phyloP scores from a whole-genome alignment of 2,329 filamentous ascomycete species.

The Whalleya microplaca region DNA sequence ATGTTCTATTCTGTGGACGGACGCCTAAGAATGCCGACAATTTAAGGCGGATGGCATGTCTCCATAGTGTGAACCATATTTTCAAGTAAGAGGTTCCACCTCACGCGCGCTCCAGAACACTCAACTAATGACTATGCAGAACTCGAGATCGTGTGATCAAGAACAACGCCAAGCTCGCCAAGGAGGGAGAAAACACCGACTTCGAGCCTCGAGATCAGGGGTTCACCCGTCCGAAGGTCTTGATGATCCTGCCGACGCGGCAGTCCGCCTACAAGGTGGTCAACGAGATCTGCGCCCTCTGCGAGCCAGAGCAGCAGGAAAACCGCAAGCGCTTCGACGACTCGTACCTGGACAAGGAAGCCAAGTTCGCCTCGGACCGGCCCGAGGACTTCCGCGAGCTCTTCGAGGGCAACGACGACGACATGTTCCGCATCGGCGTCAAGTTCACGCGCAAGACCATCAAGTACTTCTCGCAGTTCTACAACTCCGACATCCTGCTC shows the following conservation, averaged over 20 bases:
- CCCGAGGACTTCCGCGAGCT: conserved; percentile 86
- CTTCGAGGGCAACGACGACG: conserved; percentile 94
- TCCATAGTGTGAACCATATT: conserved; percentile 90
- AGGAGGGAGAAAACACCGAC: conserved; percentile 65
- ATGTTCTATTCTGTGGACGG: conserved; percentile 76
- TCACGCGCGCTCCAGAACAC: background rate
- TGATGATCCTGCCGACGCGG: conserved; percentile 87
- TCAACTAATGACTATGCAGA: conserved; percentile 42
- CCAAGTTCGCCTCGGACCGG: conserved; percentile 72
- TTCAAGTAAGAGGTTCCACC: conserved; percentile 65
- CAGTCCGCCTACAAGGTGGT: conserved; percentile 82
- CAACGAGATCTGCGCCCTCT: conserved; percentile 75
- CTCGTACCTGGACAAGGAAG: conserved; percentile 71
- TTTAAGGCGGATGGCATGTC: conserved; percentile 72
- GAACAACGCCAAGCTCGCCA: conserved; percentile 80
- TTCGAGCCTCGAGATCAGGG: conserved; percentile 88
- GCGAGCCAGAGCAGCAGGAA: conserved; percentile 87
- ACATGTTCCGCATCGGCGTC: conserved; percentile 94
- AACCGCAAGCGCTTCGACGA: conserved; percentile 93
- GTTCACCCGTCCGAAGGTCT: conserved; percentile 90
- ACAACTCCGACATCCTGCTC: conserved; percentile 93
- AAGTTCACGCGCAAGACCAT: conserved; percentile 97
- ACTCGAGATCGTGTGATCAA: conserved; percentile 91
- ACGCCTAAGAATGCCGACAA: conserved; percentile 68
- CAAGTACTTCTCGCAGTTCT: conserved; percentile 94